Percentiles rank a stretch among this genome's conserved stretches.
phyloP scores from a whole-genome alignment of 1,284 basidiomycete genomes.

The Hypsizygus ulmarius region DNA sequence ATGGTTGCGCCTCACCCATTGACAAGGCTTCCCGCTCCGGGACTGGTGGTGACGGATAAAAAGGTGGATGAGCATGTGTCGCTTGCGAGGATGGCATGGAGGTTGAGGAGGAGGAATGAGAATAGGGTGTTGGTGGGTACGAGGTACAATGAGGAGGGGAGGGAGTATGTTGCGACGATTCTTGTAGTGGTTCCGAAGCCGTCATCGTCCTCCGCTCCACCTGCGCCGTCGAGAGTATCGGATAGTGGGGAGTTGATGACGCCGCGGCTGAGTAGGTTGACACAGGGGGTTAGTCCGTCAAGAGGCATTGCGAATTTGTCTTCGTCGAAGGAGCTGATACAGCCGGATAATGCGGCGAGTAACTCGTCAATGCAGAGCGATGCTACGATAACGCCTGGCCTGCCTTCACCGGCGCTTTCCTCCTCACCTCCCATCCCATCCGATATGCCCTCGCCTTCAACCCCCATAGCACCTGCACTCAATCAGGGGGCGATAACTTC shows the following conservation, averaged over 20 bases:
- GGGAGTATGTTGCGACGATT: conserved; percentile 49
- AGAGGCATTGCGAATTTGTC: background rate
- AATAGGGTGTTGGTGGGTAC: conserved; percentile 51
- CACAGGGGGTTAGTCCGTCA: conserved; percentile 13
- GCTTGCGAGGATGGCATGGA: conserved; percentile 44
- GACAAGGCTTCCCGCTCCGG: conserved; percentile 63
- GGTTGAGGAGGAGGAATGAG: conserved; percentile 55
- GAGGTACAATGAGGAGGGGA: conserved; percentile 46
- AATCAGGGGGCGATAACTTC: conserved; percentile 25
- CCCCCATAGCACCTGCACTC: conserved; percentile 4
- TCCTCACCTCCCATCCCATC: conserved; percentile 16
- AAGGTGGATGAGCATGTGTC: conserved; percentile 39
- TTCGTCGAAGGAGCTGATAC: conserved; percentile 1
- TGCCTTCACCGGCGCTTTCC: conserved; percentile 13
- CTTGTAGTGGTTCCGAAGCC: conserved; percentile 28
- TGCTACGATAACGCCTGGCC: conserved; percentile 2
- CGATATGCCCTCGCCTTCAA: conserved; percentile 8
- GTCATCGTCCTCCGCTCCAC: conserved; percentile 12
- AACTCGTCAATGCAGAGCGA: conserved; percentile 3
- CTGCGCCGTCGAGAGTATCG: conserved; percentile 7
- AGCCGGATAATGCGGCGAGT: conserved; percentile 1
- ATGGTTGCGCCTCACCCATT: conserved; percentile 59
- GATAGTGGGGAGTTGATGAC: conserved; percentile 6
- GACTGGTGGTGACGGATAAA: conserved; percentile 54
- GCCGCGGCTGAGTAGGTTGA: conserved; percentile 22